Evolutionary conservation across 139 green algal species (phyloP), one percentile per base, ranked within the genome.

Genomic region (Chlorella sorokiniana): DNA sequence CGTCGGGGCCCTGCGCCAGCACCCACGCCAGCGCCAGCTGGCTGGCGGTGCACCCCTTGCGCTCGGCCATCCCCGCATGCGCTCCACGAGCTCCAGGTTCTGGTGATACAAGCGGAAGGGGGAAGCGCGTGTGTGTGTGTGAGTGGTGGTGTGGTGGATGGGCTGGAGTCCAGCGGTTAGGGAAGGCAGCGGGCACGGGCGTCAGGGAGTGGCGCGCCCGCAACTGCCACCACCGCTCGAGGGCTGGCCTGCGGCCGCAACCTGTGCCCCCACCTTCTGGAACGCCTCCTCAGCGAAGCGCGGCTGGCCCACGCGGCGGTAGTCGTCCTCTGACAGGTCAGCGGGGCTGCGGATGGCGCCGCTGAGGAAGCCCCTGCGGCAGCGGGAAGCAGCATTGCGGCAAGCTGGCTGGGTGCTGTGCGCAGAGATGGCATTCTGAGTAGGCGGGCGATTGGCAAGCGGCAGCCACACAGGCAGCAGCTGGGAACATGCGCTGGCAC

Each of bases 21-120:
- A 96, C 81, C 93, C 93, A 96, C 1, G 92, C 91, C 65, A 96
- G 87, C 20, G 93, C 90, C 73, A 96, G 73, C 90, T 96, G 93
- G 22, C 73, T 88, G 29, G 89, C 69, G 5, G 87, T 94, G 80
- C 76, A 89, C 4, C 88, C 89, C 82, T 95, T 95, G 61, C 76
- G 74, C 9, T 65, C 38, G 0, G 93, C 93, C 3, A 95, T 52
- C 11, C 71, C 70, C 87, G 82, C 16, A 95, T 45, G 25, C 84
- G 77, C 54, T 93, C 76, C 38, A 95, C 90, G 35, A 96, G 69
- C 62, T 79, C 71, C 74, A 93, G 37, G 81, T 96, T 96, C 85
- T 90, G 20, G 87, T 87, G 54, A 93, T 93, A 31, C 25, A 27
- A 27, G 41, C 40, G 41, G 3, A 54, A 6, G 41, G 33, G 37